phyloP scores from a whole-genome alignment of 2,329 filamentous ascomycete genomes.

The Stenocarpella maydis region DNA sequence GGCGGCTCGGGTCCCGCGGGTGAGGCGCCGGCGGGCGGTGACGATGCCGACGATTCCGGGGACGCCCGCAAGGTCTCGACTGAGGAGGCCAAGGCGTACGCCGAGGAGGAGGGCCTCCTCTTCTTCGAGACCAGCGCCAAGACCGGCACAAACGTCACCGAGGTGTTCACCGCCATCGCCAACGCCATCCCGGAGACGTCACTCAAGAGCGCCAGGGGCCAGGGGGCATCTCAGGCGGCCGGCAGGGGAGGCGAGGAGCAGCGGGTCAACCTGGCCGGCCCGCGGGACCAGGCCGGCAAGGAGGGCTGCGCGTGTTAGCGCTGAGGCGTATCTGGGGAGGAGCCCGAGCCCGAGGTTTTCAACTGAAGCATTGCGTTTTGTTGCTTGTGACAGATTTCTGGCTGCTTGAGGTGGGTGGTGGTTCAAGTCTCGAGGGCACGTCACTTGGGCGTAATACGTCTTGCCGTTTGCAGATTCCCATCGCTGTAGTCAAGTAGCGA shows the following conservation, averaged over 20 bases:
- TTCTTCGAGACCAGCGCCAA: conserved; percentile 99
- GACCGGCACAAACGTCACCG: conserved; percentile 91
- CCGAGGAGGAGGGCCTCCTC: conserved; percentile 90
- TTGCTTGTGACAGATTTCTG: not conserved
- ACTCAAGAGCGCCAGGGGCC: conserved; percentile 85
- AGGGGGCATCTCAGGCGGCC: conserved; percentile 66
- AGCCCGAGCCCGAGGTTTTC: conserved; percentile 31
- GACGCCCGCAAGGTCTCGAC: conserved; percentile 89
- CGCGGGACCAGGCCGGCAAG: conserved; percentile 78
- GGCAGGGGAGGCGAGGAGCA: conserved; percentile 71
- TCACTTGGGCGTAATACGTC: conserved; percentile 34
- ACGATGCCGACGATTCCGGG: conserved; percentile 68
- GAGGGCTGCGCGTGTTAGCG: conserved; percentile 88
- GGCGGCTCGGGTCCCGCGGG: conserved; percentile 59
- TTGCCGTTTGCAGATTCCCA: conserved; percentile 21
- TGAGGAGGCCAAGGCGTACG: conserved; percentile 91
- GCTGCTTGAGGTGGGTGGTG: conserved; percentile 1
- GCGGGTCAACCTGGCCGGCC: conserved; percentile 83
- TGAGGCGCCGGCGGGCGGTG: conserved; percentile 50
- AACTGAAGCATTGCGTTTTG: conserved; percentile 33
- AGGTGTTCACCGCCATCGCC: conserved; percentile 97
- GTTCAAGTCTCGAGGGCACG: conserved; percentile 32
- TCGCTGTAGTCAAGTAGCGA: conserved; percentile 32
- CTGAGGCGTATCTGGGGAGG: not conserved
- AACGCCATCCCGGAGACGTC: conserved; percentile 98